Evolutionary conservation across 1,284 basidiomycete genomes (phyloP).

Genomic region (Rhizoctonia solani): DNA sequence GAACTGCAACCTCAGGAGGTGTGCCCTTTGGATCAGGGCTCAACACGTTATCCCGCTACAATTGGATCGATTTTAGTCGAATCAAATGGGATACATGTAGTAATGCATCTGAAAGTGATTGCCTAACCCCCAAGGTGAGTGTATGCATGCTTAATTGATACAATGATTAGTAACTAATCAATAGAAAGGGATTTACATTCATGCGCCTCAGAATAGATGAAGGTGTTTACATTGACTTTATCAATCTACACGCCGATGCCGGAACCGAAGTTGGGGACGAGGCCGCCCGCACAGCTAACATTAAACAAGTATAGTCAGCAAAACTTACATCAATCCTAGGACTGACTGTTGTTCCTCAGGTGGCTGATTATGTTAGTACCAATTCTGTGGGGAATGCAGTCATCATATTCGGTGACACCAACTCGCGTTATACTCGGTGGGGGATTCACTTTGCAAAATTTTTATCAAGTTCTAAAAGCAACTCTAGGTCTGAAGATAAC

Average conservation of each 20-base stretch:
- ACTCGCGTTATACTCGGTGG: constrained; percentile 46
- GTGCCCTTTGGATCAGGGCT: constrained; percentile 48
- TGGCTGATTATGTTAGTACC: constrained; percentile 44
- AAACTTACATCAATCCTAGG: neutral
- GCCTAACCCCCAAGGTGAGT: constrained; percentile 48
- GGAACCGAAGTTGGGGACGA: constrained; percentile 47
- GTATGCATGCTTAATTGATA: neutral
- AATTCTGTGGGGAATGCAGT: constrained; percentile 48
- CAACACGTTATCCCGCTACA: constrained; percentile 49
- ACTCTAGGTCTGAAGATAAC: constrained; percentile 8
- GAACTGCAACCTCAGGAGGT: constrained; percentile 46
- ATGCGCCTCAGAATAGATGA: constrained; percentile 46
- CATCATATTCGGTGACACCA: constrained; percentile 51
- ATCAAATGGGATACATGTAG: constrained; percentile 47
- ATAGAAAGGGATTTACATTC: constrained; percentile 45
- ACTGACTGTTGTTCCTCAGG: neutral
- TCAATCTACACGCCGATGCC: constrained; percentile 50
- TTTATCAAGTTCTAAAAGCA: neutral
- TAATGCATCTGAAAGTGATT: constrained; percentile 45
- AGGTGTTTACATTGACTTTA: constrained; percentile 47
- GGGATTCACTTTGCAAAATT: neutral
- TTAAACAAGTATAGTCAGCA: constrained; percentile 42
- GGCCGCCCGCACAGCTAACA: constrained; percentile 45
- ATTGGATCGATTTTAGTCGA: constrained; percentile 46
- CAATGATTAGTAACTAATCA: neutral